phyloP scores from a whole-genome alignment of 1,284 basidiomycete genomes.

The Rhodotorula sp. region DNA sequence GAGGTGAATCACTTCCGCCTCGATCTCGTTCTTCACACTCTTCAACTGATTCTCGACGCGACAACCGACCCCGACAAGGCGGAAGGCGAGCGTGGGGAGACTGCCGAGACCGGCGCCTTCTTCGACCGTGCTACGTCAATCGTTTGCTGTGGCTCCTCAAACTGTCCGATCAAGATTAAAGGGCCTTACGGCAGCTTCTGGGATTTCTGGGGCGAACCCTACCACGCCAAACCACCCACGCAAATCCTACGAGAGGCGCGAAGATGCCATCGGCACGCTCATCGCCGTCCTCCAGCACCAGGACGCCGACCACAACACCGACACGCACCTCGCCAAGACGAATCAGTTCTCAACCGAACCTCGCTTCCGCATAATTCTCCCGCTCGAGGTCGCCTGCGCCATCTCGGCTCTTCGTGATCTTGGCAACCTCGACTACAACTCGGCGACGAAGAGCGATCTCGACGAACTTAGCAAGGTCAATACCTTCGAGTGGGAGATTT shows the following conservation, averaged over 20 bases:
- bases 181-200: background rate
- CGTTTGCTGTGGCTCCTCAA: constrained; percentile 7
- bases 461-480: too few relatives aligned
- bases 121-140: constrained; percentile 5
- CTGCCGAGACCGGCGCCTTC: background rate
- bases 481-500: too few relatives aligned
- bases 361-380: background rate
- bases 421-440: background rate
- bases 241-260: too few relatives aligned
- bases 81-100: too few relatives aligned
- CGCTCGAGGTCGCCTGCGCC: background rate
- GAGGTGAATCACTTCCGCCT: constrained; percentile 12
- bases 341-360: background rate
- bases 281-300: background rate
- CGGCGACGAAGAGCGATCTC: too few relatives aligned
- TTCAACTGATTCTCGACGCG: constrained; percentile 1
- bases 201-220: too few relatives aligned
- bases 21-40: background rate
- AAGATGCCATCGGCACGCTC: background rate
- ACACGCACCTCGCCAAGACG: background rate
- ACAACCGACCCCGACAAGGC: background rate
- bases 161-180: background rate
- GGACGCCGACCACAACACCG: background rate
- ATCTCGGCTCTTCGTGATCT: background rate
- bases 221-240: too few relatives aligned